Conservation (phyloP, 108 stramenopile genomes). For the Skeletonema grethae region DNA sequence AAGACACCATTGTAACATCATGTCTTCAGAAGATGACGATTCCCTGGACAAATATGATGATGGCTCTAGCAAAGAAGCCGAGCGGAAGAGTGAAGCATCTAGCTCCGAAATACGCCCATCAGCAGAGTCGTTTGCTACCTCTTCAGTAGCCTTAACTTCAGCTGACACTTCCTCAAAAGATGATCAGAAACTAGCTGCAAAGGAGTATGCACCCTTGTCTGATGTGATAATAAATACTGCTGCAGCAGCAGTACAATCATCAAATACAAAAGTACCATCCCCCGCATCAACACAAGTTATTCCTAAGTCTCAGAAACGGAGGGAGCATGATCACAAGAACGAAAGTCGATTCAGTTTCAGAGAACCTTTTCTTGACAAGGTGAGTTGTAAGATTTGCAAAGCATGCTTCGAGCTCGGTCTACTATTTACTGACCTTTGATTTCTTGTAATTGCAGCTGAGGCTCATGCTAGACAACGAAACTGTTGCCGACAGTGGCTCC, state of each 20-base stretch:
- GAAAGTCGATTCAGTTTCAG: neutral
- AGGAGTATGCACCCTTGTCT: neutral
- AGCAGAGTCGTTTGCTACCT: too few species aligned
- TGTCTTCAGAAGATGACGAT: too few species aligned
- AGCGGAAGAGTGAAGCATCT: too few species aligned
- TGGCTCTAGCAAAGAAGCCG: too few species aligned
- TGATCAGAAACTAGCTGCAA: neutral
- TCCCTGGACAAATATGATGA: too few species aligned
- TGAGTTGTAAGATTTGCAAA: neutral
- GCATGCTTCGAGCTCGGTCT: neutral
- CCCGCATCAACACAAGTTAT: neutral
- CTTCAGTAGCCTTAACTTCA: too few species aligned
- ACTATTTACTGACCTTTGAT: neutral
- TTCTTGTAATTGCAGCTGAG: neutral
- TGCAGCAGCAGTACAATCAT: neutral
- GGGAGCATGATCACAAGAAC: neutral
- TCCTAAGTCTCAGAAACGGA: neutral
- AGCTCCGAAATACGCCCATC: too few species aligned
- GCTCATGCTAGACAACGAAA: slow-evolving; percentile 3
- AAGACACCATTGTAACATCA: too few species aligned
- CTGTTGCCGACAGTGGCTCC: neutral
- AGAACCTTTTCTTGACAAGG: neutral
- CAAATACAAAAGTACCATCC: neutral
- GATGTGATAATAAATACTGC: neutral
- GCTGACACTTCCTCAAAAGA: neutral